A percentile compares a stretch with the other conserved stretches of the same genome.
Conservation (phyloP, 164 flowering plant genomes). For the Platanus orientalis region DNA sequence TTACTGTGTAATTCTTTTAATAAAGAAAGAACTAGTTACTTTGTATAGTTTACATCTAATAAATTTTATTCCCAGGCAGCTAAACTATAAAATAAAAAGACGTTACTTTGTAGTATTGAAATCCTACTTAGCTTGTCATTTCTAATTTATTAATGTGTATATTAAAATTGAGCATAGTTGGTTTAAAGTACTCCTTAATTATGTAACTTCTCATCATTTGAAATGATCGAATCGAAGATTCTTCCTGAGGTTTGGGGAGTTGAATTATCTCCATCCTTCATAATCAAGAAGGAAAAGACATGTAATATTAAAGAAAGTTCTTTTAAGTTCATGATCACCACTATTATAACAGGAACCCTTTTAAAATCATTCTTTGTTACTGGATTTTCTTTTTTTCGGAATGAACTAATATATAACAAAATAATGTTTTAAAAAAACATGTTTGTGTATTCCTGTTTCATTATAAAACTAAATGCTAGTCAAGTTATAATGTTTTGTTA, state of each 20-base stretch:
- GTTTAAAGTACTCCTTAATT: slow-evolving; percentile 8
- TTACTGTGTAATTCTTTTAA: slow-evolving; percentile 4
- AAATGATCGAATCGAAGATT: slow-evolving; percentile 16
- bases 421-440: neutral
- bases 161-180: neutral
- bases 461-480: slow-evolving; percentile 1
- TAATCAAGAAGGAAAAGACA: slow-evolving; percentile 13
- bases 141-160: neutral
- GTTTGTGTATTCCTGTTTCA: neutral
- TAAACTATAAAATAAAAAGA: neutral
- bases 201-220: slow-evolving; percentile 18
- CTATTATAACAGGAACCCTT: slow-evolving; percentile 9
- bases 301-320: slow-evolving; percentile 6
- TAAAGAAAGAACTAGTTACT: slow-evolving; percentile 6
- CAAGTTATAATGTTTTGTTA: neutral
- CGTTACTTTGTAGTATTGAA: slow-evolving; percentile 11
- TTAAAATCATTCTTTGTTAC: slow-evolving; percentile 5
- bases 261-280: slow-evolving; percentile 8
- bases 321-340: slow-evolving; percentile 18
- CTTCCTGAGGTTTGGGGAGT: slow-evolving; percentile 11
- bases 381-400: slow-evolving; percentile 8
- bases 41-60: slow-evolving; percentile 3
- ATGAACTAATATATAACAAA: neutral
- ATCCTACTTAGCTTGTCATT: slow-evolving; percentile 8
- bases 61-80: neutral